Conservation (phyloP, 805 yeast species). For the Myxozyma nipponensis region DNA sequence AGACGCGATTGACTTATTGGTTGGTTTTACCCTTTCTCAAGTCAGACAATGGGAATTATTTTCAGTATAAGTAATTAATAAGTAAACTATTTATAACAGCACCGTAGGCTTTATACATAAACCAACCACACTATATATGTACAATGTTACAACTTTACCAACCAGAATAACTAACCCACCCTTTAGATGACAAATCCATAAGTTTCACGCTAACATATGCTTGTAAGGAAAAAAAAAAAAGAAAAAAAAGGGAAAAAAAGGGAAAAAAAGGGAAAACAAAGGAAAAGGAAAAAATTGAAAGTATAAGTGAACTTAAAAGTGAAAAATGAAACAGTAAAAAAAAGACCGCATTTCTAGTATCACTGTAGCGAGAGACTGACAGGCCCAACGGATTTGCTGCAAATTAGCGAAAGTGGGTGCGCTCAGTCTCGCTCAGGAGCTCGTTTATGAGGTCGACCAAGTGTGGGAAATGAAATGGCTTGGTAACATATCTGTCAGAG, state of each 20-base stretch:
- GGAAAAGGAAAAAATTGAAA: background rate
- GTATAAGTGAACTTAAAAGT: background rate
- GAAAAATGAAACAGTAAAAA: background rate
- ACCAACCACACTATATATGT: too few relatives aligned
- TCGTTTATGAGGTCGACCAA: constrained; percentile 20
- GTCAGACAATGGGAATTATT: too few relatives aligned
- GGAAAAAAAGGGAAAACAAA: background rate
- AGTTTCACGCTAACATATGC: too few relatives aligned
- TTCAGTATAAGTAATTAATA: too few relatives aligned
- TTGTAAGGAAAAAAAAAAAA: too few relatives aligned
- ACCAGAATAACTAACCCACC: too few relatives aligned
- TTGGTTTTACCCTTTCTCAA: background rate
- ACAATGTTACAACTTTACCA: too few relatives aligned
- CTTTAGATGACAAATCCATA: too few relatives aligned
- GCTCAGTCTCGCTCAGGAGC: background rate
- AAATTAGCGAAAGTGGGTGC: background rate
- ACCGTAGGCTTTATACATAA: too few relatives aligned
- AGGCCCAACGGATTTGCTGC: background rate
- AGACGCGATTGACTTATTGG: background rate
- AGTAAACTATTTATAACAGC: too few relatives aligned
- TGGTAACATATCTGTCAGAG: constrained; percentile 25
- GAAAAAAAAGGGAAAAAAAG: background rate
- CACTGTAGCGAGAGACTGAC: too few relatives aligned
- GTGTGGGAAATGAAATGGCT: constrained; percentile 23
- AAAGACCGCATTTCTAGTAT: too few relatives aligned